A percentile compares a stretch with the other conserved stretches of the same genome.
Conservation (phyloP, 139 green algal genomes). For the Gonium pectorale region DNA sequence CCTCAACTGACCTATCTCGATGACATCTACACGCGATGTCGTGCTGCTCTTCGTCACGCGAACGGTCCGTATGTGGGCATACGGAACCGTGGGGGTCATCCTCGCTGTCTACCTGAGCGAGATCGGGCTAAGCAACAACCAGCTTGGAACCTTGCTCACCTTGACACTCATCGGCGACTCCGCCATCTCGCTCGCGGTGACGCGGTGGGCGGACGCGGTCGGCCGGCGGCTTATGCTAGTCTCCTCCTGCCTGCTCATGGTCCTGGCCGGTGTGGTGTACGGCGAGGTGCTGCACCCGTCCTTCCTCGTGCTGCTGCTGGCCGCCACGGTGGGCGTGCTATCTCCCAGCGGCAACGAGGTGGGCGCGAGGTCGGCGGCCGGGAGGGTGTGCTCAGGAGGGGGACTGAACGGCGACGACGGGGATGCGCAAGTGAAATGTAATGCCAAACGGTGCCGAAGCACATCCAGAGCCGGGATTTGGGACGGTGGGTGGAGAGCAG, state of each 20-base stretch:
- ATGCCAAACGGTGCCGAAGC: too few species aligned
- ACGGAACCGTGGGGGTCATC: background rate
- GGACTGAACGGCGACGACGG: too few species aligned
- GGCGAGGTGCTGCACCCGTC: background rate
- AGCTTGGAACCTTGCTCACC: constrained; percentile 9
- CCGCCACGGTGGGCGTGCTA: constrained; percentile 29
- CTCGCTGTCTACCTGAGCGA: constrained; percentile 23
- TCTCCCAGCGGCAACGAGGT: constrained; percentile 39
- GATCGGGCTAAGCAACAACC: constrained; percentile 1
- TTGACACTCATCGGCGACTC: constrained; percentile 31
- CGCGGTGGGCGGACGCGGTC: background rate
- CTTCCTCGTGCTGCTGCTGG: constrained; percentile 19
- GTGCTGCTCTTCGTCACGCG: background rate
- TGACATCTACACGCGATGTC: too few species aligned
- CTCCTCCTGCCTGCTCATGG: constrained; percentile 6
- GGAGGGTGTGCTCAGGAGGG: too few species aligned
- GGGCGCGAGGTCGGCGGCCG: too few species aligned
- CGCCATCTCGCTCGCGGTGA: background rate
- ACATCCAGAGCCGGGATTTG: too few species aligned
- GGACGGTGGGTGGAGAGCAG: too few species aligned
- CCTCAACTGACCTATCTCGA: too few species aligned
- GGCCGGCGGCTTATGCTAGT: background rate
- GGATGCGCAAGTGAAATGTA: too few species aligned
- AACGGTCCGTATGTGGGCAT: background rate
- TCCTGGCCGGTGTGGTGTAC: background rate